These are phyloP conservation scores for Schizophyllum commune DNA, from an alignment of 1,284 basidiomycete species.

Conservation along the genomic window DNA sequence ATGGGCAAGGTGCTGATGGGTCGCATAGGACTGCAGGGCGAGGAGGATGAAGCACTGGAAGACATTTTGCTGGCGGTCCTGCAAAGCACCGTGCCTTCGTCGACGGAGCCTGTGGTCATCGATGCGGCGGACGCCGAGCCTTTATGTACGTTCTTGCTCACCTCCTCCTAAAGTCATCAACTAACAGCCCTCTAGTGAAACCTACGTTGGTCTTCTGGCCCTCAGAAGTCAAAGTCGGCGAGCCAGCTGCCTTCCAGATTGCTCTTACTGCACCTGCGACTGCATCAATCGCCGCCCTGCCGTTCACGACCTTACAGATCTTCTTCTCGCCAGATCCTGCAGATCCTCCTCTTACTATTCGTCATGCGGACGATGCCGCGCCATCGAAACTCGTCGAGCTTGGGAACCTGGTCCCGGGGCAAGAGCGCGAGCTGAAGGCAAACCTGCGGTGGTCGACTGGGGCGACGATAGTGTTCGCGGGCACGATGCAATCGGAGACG, in stretches of 20 bases:
- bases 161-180: conserved; percentile 2
- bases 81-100: conserved; percentile 62
- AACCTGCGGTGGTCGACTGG: conserved; percentile 51
- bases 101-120: conserved; percentile 42
- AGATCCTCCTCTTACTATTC: conserved; percentile 38
- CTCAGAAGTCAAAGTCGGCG: conserved; percentile 50
- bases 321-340: conserved; percentile 38
- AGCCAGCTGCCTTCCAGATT: conserved; percentile 66
- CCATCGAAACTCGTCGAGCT: conserved; percentile 33
- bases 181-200: conserved; percentile 40
- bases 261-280: conserved; percentile 41
- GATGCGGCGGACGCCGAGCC: conserved; percentile 56
- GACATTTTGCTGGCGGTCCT: conserved; percentile 66
- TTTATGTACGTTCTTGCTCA: conserved; percentile 44
- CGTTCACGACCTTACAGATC: conserved; percentile 52
- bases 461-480: conserved; percentile 45
- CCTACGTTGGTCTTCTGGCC: conserved; percentile 66
- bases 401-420: conserved; percentile 25
- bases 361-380: conserved; percentile 25
- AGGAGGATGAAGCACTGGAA: conserved; percentile 42
- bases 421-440: conserved; percentile 21
- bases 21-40: conserved; percentile 28
- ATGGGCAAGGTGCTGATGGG: too few species aligned
- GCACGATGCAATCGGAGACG: conserved; percentile 40
- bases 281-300: conserved; percentile 42